These are phyloP conservation scores for Parsonsia alboflavescens DNA, from an alignment of 257 asterid genomes.

Conservation along the genomic window DNA sequence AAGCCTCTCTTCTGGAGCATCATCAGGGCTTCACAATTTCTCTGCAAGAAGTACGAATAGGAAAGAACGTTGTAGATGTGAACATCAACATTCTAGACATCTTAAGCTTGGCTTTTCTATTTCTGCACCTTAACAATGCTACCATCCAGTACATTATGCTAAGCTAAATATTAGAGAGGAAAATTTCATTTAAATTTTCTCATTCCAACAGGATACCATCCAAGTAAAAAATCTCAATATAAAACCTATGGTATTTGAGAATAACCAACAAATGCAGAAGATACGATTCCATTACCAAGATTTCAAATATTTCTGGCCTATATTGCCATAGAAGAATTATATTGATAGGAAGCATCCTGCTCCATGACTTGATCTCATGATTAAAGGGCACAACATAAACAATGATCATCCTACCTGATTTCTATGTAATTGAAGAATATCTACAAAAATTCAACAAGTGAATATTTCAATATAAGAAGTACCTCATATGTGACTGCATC, in stretches of 20 bases:
- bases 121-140: not conserved
- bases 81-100: not conserved
- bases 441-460: not conserved
- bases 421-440: not conserved
- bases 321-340: not conserved
- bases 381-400: not conserved
- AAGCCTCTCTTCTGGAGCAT: conserved; percentile 95
- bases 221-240: not conserved
- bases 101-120: not conserved
- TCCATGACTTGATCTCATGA: not conserved
- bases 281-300: not conserved
- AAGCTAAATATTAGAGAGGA: not conserved
- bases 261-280: not conserved
- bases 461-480: conserved; percentile 16
- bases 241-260: not conserved
- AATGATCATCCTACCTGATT: not conserved
- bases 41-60: conserved; percentile 48
- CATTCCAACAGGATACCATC: not conserved
- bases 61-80: conserved; percentile 5
- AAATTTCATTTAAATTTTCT: not conserved
- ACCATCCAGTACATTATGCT: not conserved
- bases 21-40: conserved; percentile 98
- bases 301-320: not conserved
- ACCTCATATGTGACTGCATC: conserved; percentile 96
- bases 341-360: not conserved